Percentiles rank a stretch among this genome's conserved stretches.
These are phyloP conservation scores for Aspergillus phoenicis DNA, from an alignment of 2,329 filamentous ascomycete species.

Conservation along the genomic window DNA sequence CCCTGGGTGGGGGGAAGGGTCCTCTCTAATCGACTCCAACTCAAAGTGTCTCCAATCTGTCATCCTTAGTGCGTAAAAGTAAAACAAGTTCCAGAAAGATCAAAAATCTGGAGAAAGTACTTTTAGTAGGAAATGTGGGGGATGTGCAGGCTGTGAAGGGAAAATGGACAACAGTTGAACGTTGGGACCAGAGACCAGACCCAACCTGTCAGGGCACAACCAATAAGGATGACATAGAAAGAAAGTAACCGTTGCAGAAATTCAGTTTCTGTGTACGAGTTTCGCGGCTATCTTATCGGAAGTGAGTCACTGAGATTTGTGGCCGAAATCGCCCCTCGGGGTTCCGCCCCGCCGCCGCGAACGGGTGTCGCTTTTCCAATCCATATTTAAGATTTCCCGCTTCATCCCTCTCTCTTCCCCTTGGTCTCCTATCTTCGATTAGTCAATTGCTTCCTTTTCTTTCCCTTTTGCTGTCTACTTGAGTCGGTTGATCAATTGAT, in stretches of 20 bases:
- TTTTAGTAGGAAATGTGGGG: background rate
- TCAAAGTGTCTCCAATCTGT: background rate
- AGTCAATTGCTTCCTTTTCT: constrained; percentile 24
- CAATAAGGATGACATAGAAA: constrained; percentile 12
- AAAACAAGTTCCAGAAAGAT: constrained; percentile 1
- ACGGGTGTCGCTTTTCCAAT: constrained; percentile 12
- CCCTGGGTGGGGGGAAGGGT: background rate
- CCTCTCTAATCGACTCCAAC: background rate
- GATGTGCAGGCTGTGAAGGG: background rate
- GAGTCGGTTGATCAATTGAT: constrained; percentile 27
- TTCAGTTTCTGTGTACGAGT: too few relatives aligned
- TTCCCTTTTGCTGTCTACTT: constrained; percentile 17
- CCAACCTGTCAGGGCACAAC: background rate
- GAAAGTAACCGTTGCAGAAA: too few relatives aligned
- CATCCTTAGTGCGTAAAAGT: background rate
- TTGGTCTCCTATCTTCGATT: constrained; percentile 15
- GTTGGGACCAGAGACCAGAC: too few relatives aligned
- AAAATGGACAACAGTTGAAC: background rate
- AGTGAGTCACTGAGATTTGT: constrained; percentile 30
- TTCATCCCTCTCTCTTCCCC: constrained; percentile 22
- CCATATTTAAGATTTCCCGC: constrained; percentile 29
- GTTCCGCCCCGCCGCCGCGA: constrained; percentile 26
- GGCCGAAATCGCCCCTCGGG: constrained; percentile 33
- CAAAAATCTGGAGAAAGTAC: background rate
- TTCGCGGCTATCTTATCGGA: constrained; percentile 32